Conservation (phyloP, 1,284 basidiomycete species). For the Wallemia mellicola region DNA sequence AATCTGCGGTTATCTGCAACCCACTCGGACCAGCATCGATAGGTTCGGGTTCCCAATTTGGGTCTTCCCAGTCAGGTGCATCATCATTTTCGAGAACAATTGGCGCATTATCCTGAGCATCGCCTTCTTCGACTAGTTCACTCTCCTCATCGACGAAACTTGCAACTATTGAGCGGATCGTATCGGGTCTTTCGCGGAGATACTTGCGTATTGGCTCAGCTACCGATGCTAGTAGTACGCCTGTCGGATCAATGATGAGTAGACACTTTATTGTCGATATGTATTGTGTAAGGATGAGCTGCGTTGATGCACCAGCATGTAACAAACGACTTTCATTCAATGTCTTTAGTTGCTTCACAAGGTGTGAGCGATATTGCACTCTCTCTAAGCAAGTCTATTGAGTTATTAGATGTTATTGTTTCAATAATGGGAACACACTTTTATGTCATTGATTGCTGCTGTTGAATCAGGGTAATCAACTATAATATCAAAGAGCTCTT, state of each 20-base stretch:
- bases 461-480: constrained; percentile 69
- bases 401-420: not conserved
- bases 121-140: constrained; percentile 20
- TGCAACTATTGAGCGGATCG: constrained; percentile 70
- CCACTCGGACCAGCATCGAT: constrained; percentile 72
- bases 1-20: too few relatives aligned
- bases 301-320: constrained; percentile 85
- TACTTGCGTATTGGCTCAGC: constrained; percentile 68
- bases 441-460: constrained; percentile 62
- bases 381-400: constrained; percentile 4
- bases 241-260: constrained; percentile 64
- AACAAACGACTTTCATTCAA: constrained; percentile 49
- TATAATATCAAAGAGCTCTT: constrained; percentile 83
- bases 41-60: constrained; percentile 77
- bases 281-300: constrained; percentile 68
- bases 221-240: constrained; percentile 68
- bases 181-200: constrained; percentile 56
- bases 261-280: constrained; percentile 80
- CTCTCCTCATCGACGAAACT: constrained; percentile 58
- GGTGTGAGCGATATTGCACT: not conserved
- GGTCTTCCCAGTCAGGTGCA: constrained; percentile 52
- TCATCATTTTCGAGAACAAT: constrained; percentile 31
- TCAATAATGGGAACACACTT: constrained; percentile 19
- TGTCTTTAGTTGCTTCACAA: constrained; percentile 2
- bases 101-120: not conserved